Evolutionary conservation across 2,329 filamentous ascomycete species (phyloP).

Genomic region (Tolypocladium ovalisporum): DNA sequence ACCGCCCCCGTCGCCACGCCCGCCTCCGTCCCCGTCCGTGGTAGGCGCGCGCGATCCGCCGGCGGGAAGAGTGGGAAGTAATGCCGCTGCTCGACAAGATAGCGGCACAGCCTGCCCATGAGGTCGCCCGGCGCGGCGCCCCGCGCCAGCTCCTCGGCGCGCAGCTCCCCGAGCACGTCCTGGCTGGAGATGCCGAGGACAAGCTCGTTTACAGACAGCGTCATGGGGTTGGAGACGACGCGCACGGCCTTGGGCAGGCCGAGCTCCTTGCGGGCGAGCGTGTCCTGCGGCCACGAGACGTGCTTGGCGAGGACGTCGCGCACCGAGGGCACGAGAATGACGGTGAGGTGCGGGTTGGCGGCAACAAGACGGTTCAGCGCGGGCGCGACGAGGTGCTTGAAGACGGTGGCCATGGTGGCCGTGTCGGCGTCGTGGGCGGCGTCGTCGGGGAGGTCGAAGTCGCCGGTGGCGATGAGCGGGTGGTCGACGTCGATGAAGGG

Average conservation of each 20-base stretch:
- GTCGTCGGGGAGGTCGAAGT: constrained; percentile 65
- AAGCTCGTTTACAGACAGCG: constrained; percentile 77
- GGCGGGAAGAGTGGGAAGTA: constrained; percentile 87
- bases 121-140: constrained; percentile 33
- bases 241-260: constrained; percentile 67
- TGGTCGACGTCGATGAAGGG: constrained; percentile 92
- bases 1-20: constrained; percentile 60
- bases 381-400: constrained; percentile 67
- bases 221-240: constrained; percentile 84
- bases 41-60: constrained; percentile 54
- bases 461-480: constrained; percentile 69
- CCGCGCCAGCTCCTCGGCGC: constrained; percentile 52
- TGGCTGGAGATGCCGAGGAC: constrained; percentile 73
- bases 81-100: constrained; percentile 80
- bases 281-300: constrained; percentile 68
- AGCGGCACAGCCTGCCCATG: constrained; percentile 60
- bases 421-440: constrained; percentile 62
- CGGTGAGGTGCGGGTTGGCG: constrained; percentile 64
- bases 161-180: constrained; percentile 73
- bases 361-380: constrained; percentile 60
- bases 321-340: constrained; percentile 73
- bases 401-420: constrained; percentile 71
- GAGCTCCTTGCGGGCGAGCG: constrained; percentile 57
- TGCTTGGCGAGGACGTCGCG: constrained; percentile 74
- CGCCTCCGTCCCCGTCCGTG: constrained; percentile 50